These are phyloP conservation scores for Hypomyces perniciosus DNA, from an alignment of 2,329 filamentous ascomycete species.

Conservation along the genomic window DNA sequence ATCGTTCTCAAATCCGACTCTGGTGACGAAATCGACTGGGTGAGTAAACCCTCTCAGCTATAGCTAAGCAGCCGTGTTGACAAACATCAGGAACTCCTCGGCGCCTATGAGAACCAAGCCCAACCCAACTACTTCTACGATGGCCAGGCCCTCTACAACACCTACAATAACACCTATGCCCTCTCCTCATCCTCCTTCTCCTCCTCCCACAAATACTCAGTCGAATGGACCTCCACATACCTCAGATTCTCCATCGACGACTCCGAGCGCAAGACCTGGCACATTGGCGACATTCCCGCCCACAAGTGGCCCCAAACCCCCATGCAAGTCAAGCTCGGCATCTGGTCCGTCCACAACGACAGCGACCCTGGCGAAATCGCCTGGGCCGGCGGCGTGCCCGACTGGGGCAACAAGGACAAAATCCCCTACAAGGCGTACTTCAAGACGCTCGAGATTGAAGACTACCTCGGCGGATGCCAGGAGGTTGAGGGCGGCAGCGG, in stretches of 20 bases:
- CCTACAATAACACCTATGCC: conserved; percentile 43
- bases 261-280: conserved; percentile 24
- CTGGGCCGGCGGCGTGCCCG: conserved; percentile 57
- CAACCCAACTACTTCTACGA: conserved; percentile 79
- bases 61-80: not conserved
- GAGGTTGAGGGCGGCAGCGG: conserved; percentile 8
- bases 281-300: conserved; percentile 41
- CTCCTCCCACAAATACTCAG: conserved; percentile 56
- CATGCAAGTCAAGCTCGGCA: conserved; percentile 59
- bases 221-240: conserved; percentile 58
- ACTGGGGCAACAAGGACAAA: conserved; percentile 20
- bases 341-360: conserved; percentile 46
- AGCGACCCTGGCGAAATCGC: conserved; percentile 53
- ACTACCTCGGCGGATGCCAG: conserved; percentile 25
- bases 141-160: conserved; percentile 49
- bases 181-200: conserved; percentile 34
- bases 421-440: conserved; percentile 22
- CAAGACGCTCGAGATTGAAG: conserved; percentile 21
- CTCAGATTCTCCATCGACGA: conserved; percentile 57
- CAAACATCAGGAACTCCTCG: conserved; percentile 22
- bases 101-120: conserved; percentile 45
- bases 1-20: conserved; percentile 71
- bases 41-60: conserved; percentile 8
- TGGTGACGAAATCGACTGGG: conserved; percentile 63
- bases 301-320: conserved; percentile 62